phyloP scores from a whole-genome alignment of 257 asterid species.

The Ballota nigra region DNA sequence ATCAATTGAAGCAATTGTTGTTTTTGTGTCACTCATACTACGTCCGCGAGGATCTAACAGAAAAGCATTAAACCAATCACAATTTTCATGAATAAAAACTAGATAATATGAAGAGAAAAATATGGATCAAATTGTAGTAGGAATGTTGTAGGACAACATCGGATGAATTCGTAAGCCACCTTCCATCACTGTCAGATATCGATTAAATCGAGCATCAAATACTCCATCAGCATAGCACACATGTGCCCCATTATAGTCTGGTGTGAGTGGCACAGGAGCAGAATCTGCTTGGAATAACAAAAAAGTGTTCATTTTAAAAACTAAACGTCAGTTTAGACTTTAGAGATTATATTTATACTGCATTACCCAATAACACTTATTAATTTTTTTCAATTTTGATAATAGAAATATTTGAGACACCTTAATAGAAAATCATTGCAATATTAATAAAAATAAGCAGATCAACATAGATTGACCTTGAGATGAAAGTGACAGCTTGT shows the following conservation, averaged over 20 bases:
- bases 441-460: conserved; percentile 12
- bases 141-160: conserved; percentile 7
- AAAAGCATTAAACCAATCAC: conserved; percentile 14
- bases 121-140: not conserved
- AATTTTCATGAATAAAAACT: conserved; percentile 1
- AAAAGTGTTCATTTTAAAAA: conserved; percentile 5
- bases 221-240: conserved; percentile 95
- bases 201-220: conserved; percentile 69
- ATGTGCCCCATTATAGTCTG: conserved; percentile 68
- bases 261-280: conserved; percentile 81
- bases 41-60: conserved; percentile 75
- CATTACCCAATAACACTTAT: not conserved
- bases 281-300: conserved; percentile 51
- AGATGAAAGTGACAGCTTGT: conserved; percentile 59
- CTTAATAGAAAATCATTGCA: not conserved
- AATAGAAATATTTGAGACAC: conserved; percentile 7
- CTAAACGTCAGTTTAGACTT: no score
- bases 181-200: conserved; percentile 80
- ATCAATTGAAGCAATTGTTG: conserved; percentile 73
- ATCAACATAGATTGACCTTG: conserved; percentile 38
- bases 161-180: conserved; percentile 39
- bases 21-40: conserved; percentile 46
- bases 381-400: not conserved
- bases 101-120: not conserved
- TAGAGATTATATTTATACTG: no score